Base-by-base conservation (phyloP, 495 filamentous ascomycete species). In the Hapsidospora chrysogenum region DNA sequence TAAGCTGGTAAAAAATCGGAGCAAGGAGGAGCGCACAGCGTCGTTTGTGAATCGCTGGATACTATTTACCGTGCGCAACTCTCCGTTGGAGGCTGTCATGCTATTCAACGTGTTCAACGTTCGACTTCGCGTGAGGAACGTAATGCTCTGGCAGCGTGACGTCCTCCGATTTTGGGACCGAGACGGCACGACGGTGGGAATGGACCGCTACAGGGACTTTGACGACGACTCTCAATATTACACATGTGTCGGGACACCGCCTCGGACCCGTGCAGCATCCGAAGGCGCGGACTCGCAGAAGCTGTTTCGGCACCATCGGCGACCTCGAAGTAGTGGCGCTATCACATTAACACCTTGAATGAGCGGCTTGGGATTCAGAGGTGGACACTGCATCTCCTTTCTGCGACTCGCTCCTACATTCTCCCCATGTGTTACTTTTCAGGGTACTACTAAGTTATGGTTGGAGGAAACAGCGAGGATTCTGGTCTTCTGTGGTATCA, bases 1-100 rank as follows among this genome's bases (percentile, higher is more conserved):
- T 30, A 44, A 37, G 3, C 45, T 55, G 15, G 43, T 57, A 42
- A 33, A 39, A n/a, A 44, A 45, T 6, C 26, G 29, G 13, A n/a
- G n/a, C n/a, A n/a, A n/a, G n/a, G n/a, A n/a, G n/a, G n/a, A n/a
- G n/a, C n/a, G n/a, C n/a, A n/a, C n/a, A n/a, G 48, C 34, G 13
- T 55, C 60, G 34, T 62, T 47, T 36, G 56, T 66, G 42, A 64
- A 63, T 39, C 50, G 54, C 31, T 66, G 62, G 62, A 44, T 66
- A 3, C 52, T 64, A 19, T 59, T 64, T 42, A 50, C 56, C 10
- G 50, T 66, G 33, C 55, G 60, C 15, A 43, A 52, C n/a, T 56
- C 49, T 6, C 54, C 57, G 1, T 40, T 64, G 45, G 58, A 64
- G 44, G 56, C 49, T 3, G 54, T 59, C 42, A 47, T 64, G 6